Evolutionary conservation across 129 eudicot genomes (phyloP), one percentile per base, ranked within the genome.

Genomic region (Arctium minus): DNA sequence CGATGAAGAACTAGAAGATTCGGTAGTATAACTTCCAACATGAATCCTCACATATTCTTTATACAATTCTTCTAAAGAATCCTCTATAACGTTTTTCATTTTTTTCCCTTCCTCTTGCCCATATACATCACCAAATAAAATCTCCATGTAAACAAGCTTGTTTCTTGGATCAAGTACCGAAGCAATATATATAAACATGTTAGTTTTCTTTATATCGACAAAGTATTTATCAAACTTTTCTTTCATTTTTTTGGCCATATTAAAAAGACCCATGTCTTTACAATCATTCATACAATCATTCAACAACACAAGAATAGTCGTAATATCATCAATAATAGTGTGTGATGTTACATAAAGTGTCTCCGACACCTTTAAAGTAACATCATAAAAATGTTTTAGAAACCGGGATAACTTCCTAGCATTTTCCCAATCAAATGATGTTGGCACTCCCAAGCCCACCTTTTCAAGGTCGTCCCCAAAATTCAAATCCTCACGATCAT

Each of bases 271-370:
- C n/a, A 10, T 31, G 10, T 70, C 73, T 6, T 31, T 13, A 70
- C 5, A 17, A 35, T 31, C 39, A 30, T 15, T 70, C 5, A 70
- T 27, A 15, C 39, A 40, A 32, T 70, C 36, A 10, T 69, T 69
- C 36, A 69, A 69, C 8, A 69, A 13, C 17, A 10, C 37, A 69
- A 69, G 30, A 69, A 31, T 69, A 30, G 36, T 9, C 2, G 37
- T 69, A 8, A 70, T 10, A 18, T 72, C 76, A 31, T 11, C 29
- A 67, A 86, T 46, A 56, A 56, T 70, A 1, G 36, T 10, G 62
- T 79, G 75, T 2, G 86, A 38, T 3, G 86, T 86, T 8, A 79
- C 86, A 78, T 78, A 67, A 1, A 42, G 72, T 56, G 81, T 56
- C 1, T 81, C 84, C 1, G 73, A 82, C 6, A 86, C 67, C 15